Percentiles rank a stretch among this genome's conserved stretches.
phyloP scores from a whole-genome alignment of 768 basidiomycete species.

The Royoungia palumana region DNA sequence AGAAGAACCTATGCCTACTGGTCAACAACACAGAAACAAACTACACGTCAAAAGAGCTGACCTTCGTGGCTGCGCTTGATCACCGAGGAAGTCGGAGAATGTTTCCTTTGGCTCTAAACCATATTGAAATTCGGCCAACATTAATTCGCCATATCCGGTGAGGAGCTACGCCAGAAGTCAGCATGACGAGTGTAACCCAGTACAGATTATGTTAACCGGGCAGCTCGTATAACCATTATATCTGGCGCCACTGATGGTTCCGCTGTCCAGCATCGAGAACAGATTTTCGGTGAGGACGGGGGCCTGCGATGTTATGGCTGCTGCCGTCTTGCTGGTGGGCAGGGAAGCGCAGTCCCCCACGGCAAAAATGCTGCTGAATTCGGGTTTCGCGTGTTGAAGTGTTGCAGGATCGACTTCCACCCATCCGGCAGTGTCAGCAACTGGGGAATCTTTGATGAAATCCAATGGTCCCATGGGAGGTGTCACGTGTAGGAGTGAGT shows the following conservation, averaged over 20 bases:
- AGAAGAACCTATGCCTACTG: slow-evolving; percentile 54
- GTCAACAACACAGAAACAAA: slow-evolving; percentile 5
- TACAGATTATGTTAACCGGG: slow-evolving; percentile 51
- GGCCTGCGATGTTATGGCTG: slow-evolving; percentile 87
- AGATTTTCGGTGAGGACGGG: slow-evolving; percentile 91
- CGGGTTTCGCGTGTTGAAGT: slow-evolving; percentile 78
- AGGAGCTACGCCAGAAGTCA: slow-evolving; percentile 49
- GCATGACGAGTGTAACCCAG: not conserved
- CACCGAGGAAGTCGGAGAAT: slow-evolving; percentile 62
- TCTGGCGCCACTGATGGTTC: slow-evolving; percentile 59
- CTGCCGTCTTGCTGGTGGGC: slow-evolving; percentile 95
- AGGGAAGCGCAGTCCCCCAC: slow-evolving; percentile 90
- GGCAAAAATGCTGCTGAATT: slow-evolving; percentile 79
- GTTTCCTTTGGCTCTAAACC: slow-evolving; percentile 85
- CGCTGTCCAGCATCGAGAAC: slow-evolving; percentile 69
- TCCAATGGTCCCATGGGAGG: slow-evolving; percentile 93
- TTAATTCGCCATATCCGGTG: slow-evolving; percentile 75
- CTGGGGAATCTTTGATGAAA: slow-evolving; percentile 70
- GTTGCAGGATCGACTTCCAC: slow-evolving; percentile 82
- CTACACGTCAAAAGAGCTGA: slow-evolving; percentile 29
- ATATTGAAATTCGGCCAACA: slow-evolving; percentile 95
- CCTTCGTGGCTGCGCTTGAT: slow-evolving; percentile 78
- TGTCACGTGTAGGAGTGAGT: slow-evolving; percentile 78
- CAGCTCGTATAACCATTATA: slow-evolving; percentile 93
- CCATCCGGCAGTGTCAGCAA: slow-evolving; percentile 84